Percentiles rank a stretch among this genome's conserved stretches.
These are phyloP conservation scores for Geranium brycei DNA, from an alignment of 345 rosid species.

Conservation along the genomic window DNA sequence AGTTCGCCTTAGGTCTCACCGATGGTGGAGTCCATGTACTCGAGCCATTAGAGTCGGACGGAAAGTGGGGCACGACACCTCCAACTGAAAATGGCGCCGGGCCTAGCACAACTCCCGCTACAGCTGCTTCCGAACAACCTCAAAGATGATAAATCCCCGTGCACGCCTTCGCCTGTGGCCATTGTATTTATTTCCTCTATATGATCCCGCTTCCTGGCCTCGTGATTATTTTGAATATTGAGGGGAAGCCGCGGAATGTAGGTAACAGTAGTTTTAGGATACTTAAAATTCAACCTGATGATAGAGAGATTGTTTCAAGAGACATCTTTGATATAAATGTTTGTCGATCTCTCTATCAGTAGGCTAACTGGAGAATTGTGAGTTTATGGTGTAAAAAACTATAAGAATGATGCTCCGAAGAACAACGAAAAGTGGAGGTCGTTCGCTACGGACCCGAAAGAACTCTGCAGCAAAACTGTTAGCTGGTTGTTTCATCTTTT, in stretches of 20 bases:
- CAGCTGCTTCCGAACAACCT: conserved; percentile 38
- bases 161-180: conserved; percentile 10
- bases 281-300: conserved; percentile 5
- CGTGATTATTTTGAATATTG: conserved; percentile 15
- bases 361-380: conserved; percentile 3
- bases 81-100: conserved; percentile 63
- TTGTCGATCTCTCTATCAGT: conserved; percentile 4
- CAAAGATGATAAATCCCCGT: conserved; percentile 33
- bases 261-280: conserved; percentile 10
- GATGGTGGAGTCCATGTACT: conserved; percentile 57
- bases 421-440: not conserved
- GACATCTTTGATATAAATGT: not conserved
- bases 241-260: conserved; percentile 24
- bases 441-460: not conserved
- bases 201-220: conserved; percentile 17
- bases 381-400: conserved; percentile 4
- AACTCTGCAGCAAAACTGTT: not conserved
- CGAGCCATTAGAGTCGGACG: conserved; percentile 65
- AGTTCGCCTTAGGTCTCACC: conserved; percentile 65
- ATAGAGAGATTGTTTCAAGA: conserved; percentile 1
- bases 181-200: conserved; percentile 9
- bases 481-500: conserved; percentile 5
- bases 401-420: not conserved
- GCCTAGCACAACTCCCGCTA: conserved; percentile 34
- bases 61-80: conserved; percentile 79